phyloP scores from a whole-genome alignment of 257 asterid genomes.

The Solanum megistacrolobum region DNA sequence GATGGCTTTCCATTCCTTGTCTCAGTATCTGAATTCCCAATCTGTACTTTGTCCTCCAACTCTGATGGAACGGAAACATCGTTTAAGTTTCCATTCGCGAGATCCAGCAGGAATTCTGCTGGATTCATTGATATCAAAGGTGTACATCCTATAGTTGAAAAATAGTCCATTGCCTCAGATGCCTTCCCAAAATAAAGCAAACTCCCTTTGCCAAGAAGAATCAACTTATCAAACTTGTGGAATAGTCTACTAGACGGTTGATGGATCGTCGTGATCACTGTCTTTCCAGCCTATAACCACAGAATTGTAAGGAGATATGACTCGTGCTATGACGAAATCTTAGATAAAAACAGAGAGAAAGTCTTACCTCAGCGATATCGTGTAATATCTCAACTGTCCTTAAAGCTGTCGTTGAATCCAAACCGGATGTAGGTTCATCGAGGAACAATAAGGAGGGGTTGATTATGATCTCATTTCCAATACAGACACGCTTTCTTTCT shows the following conservation, averaged over 20 bases:
- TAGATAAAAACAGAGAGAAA: background rate
- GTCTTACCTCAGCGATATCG: slow-evolving; percentile 67
- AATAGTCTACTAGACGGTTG: slow-evolving; percentile 95
- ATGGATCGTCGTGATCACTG: slow-evolving; percentile 88
- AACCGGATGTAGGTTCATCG: slow-evolving; percentile 95
- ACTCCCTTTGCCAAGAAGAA: slow-evolving; percentile 78
- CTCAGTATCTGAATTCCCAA: slow-evolving; percentile 35
- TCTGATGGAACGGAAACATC: slow-evolving; percentile 82
- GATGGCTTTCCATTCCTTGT: slow-evolving; percentile 48
- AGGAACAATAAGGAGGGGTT: slow-evolving; percentile 86
- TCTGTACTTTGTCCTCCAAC: slow-evolving; percentile 59
- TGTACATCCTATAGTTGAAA: slow-evolving; percentile 68
- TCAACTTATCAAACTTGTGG: slow-evolving; percentile 82
- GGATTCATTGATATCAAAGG: slow-evolving; percentile 89
- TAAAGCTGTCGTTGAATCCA: slow-evolving; percentile 93
- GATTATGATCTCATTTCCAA: slow-evolving; percentile 83
- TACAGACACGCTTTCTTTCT: slow-evolving; percentile 88
- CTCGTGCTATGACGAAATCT: background rate
- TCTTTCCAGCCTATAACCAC: slow-evolving; percentile 63
- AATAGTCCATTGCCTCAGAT: slow-evolving; percentile 61
- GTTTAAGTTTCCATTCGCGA: slow-evolving; percentile 75
- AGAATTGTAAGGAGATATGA: background rate
- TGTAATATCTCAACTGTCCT: slow-evolving; percentile 77
- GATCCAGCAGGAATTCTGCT: slow-evolving; percentile 88
- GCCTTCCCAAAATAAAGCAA: slow-evolving; percentile 81